Conservation (phyloP, 2,329 filamentous ascomycete species). For the Cyclaneusma minus region DNA sequence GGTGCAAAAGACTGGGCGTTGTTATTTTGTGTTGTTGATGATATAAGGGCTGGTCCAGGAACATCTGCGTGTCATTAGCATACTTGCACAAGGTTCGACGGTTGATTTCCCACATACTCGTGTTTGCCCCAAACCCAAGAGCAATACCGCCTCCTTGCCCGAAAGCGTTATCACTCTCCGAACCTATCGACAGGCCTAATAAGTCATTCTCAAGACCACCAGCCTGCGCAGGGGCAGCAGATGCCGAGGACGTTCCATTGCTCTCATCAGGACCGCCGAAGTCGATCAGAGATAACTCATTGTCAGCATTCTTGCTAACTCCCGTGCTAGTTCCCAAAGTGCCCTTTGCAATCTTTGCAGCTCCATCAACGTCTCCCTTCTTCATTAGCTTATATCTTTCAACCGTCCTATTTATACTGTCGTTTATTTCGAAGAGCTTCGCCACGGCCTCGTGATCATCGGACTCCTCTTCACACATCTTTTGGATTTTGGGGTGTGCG, state of each 20-base stretch:
- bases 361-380: conserved; percentile 78
- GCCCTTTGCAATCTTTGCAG: conserved; percentile 70
- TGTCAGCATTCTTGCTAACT: conserved; percentile 46
- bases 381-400: conserved; percentile 93
- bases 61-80: conserved; percentile 32
- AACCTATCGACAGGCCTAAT: conserved; percentile 70
- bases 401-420: conserved; percentile 94
- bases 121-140: conserved; percentile 59
- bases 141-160: conserved; percentile 71
- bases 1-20: conserved; percentile 35
- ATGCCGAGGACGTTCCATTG: conserved; percentile 32
- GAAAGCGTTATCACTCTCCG: conserved; percentile 36
- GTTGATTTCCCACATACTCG: conserved; percentile 39
- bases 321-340: conserved; percentile 54
- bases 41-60: conserved; percentile 46
- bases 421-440: conserved; percentile 92
- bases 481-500: conserved; percentile 96
- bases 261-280: conserved; percentile 53
- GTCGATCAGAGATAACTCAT: conserved; percentile 87
- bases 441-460: conserved; percentile 93
- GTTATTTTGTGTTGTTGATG: conserved; percentile 45
- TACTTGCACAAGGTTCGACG: not conserved
- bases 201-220: conserved; percentile 78
- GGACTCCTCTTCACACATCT: conserved; percentile 98
- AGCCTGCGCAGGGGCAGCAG: conserved; percentile 29